These are phyloP conservation scores for Quercus rubra DNA, from an alignment of 306 rosid species.

Conservation along the genomic window DNA sequence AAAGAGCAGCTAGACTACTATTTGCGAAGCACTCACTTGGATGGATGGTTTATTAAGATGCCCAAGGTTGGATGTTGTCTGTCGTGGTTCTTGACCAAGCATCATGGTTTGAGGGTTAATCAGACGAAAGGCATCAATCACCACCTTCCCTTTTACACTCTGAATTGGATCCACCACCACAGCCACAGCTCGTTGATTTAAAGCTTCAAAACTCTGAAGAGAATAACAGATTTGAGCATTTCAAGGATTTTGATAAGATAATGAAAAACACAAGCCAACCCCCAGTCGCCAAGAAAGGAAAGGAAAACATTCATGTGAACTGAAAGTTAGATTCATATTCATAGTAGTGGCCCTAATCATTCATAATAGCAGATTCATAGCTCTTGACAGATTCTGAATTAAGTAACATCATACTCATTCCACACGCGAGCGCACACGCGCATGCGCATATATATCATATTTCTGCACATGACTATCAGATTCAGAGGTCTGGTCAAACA, in stretches of 20 bases:
- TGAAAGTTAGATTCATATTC: too few relatives aligned
- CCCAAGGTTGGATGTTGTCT: conserved; percentile 90
- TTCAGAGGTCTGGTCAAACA: too few relatives aligned
- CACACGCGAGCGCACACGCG: too few relatives aligned
- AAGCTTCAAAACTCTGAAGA: conserved; percentile 92
- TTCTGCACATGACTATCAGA: too few relatives aligned
- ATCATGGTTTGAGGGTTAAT: conserved; percentile 95
- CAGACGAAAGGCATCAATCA: conserved; percentile 91
- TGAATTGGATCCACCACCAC: conserved; percentile 98
- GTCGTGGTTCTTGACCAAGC: conserved; percentile 96
- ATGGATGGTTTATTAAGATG: conserved; percentile 98
- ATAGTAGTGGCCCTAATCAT: too few relatives aligned
- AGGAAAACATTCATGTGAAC: too few relatives aligned
- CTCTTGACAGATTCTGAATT: too few relatives aligned
- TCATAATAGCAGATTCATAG: too few relatives aligned
- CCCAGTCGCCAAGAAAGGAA: too few relatives aligned
- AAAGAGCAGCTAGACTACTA: background rate
- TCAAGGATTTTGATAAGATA: conserved; percentile 1
- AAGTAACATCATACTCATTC: too few relatives aligned
- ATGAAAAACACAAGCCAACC: background rate
- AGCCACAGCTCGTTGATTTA: conserved; percentile 93
- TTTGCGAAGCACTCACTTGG: conserved; percentile 53
- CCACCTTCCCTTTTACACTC: conserved; percentile 95
- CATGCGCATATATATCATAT: too few relatives aligned
- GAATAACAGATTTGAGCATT: conserved; percentile 1